Base-by-base conservation (phyloP, 2,329 filamentous ascomycete species). In the Blastomyces silverae region DNA sequence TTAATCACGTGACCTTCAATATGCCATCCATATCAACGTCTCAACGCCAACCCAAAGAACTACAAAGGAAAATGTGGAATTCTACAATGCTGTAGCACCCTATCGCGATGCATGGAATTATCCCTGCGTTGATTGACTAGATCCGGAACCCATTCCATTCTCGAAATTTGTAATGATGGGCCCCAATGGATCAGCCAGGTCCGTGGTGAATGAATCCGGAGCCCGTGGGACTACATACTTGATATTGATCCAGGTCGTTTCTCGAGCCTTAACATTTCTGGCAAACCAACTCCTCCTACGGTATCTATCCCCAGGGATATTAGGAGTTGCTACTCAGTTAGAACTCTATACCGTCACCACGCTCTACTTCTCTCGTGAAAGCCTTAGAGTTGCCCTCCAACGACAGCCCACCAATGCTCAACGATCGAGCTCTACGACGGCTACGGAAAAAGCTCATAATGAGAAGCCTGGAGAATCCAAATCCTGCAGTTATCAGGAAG, bases 361-460 rank as follows among this genome's bases (percentile, higher is more conserved):
- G n/a, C 83, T 99, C 0, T 97, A 96, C 77, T 97, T 99, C 73
- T 89, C 94, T 0, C 85, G 94, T 50, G 94, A 99, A 78, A 93
- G 89, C 71, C 80, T 97, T 60, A 88, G 94, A 20, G 89, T 96
- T n/a, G 92, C 93, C 34, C 85, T 96, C 46, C 93, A 97, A 77
- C 84, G 94, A 62, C 89, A 92, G 70, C 79, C 80, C 17, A 42
- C 52, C 67, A 70, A n/a, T 69, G 69, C 4, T 5, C 42, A 58
- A 65, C 59, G 58, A 61, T 10, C 34, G 48, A 39, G 53, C 37
- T 31, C 67, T 7, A 52, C 62, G 48, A 53, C 63, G 39, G 60
- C 56, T 57, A 62, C 52, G 8, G 44, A 69, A 60, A 64, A 65
- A 52, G 62, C 66, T 59, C 60, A 66, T 61, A 66, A 66, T 57